Percentiles rank a stretch among this genome's conserved stretches.
Conservation (phyloP, 139 green algal species). For the Monoraphidium neglectum region DNA sequence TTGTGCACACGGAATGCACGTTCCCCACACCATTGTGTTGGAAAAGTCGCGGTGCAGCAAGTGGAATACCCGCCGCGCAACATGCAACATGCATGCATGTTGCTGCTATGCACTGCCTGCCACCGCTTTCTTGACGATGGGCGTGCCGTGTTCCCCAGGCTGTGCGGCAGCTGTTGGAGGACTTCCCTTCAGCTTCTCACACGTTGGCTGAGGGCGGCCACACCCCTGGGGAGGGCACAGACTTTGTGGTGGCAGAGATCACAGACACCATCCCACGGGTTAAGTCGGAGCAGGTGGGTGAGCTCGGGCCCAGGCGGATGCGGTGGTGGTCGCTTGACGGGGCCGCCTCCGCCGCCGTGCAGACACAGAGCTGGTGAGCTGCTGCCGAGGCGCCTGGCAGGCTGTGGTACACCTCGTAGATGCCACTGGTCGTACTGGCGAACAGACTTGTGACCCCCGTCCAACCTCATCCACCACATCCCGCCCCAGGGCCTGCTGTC, state of each 20-base stretch:
- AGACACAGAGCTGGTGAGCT: no score
- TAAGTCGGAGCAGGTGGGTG: slow-evolving; percentile 15
- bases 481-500: slow-evolving; percentile 14
- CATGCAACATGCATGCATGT: neutral
- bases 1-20: neutral
- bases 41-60: neutral
- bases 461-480: neutral
- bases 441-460: no score
- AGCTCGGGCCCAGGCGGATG: neutral
- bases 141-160: no score
- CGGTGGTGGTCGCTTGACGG: neutral
- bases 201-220: slow-evolving; percentile 23
- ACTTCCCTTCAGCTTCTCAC: slow-evolving; percentile 40
- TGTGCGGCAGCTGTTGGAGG: slow-evolving; percentile 25
- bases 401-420: neutral
- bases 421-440: no score
- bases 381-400: neutral
- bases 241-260: slow-evolving; percentile 58
- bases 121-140: no score
- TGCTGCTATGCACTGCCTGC: neutral
- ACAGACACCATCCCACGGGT: slow-evolving; percentile 48
- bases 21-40: neutral
- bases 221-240: slow-evolving; percentile 30
- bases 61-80: neutral
- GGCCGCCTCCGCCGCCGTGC: no score